Evolutionary conservation across 2,329 filamentous ascomycete genomes (phyloP).

Genomic region (Cladosporium sp.): DNA sequence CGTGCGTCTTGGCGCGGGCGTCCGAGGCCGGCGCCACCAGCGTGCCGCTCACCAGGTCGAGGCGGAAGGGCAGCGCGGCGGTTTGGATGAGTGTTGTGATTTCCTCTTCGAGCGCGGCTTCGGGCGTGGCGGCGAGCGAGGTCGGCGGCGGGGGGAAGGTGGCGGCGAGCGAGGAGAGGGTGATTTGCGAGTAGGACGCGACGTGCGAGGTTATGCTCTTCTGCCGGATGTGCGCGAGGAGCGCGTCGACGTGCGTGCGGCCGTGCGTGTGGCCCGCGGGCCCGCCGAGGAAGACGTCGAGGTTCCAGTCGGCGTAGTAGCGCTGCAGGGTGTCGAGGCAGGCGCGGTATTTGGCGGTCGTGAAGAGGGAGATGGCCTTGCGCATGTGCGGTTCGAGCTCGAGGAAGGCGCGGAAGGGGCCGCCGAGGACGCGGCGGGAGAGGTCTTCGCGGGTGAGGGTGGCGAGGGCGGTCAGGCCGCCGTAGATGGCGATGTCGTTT

Average conservation of each 20-base stretch:
- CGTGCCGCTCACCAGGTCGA: constrained; percentile 77
- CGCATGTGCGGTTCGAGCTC: constrained; percentile 92
- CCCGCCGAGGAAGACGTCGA: constrained; percentile 69
- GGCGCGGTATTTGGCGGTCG: constrained; percentile 78
- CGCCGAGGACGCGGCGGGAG: constrained; percentile 71
- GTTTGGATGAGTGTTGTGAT: constrained; percentile 70
- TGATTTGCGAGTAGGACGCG: constrained; percentile 81
- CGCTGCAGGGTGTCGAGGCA: constrained; percentile 78
- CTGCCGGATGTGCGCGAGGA: constrained; percentile 71
- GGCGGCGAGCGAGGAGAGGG: constrained; percentile 67
- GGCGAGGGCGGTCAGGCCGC: constrained; percentile 80
- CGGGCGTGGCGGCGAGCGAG: constrained; percentile 12
- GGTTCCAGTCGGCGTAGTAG: constrained; percentile 78
- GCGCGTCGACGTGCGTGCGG: constrained; percentile 52
- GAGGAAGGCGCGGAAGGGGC: constrained; percentile 77
- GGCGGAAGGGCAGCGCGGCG: constrained; percentile 66
- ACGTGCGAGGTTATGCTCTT: constrained; percentile 95
- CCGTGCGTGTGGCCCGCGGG: not conserved
- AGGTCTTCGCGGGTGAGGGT: constrained; percentile 77
- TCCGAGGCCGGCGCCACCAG: constrained; percentile 66
- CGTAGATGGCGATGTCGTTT: constrained; percentile 90
- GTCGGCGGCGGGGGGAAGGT: constrained; percentile 60
- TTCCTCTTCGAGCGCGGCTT: constrained; percentile 57
- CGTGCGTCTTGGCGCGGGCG: constrained; percentile 63
- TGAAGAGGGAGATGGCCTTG: constrained; percentile 82